Evolutionary conservation across 2,329 filamentous ascomycete species (phyloP), one percentile per base, ranked within the genome.

Genomic region (Scedosporium minutisporum): DNA sequence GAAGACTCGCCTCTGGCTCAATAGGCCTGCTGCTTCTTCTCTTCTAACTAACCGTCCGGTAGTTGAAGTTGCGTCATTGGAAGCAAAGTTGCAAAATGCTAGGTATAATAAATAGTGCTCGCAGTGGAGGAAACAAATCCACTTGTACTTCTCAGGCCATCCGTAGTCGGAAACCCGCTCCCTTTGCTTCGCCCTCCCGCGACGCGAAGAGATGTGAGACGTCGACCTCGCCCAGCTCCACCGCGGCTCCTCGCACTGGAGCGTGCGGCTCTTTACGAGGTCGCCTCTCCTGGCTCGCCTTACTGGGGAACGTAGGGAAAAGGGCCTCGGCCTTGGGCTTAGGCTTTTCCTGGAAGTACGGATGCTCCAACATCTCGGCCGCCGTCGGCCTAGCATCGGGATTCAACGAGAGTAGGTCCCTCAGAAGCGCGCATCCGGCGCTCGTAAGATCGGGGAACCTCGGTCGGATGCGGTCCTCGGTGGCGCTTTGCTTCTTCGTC

Each of bases 241-340:
- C 78, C 63, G 83, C 84, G 60, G 89, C 86, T 0, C 92, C 93
- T 38, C 93, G 80, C 46, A 83, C 84, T 0, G 95, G 95, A 6
- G 95, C 95, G 73, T 92, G 87, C 1, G 95, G 95, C 64, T 87
- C 85, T n/a, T 48, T 27, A 64, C 84, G 80, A 44, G 84, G 80
- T 66, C 90, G 80, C 70, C 87, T 88, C 79, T 99, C 95, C 78
- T 95, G 89, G 1, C 92, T 91, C 0, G 95, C 95, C 74, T 96
- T 97, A 69, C 90, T 95, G 0, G 95, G 95, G 72, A 97, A 99
- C 0, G 95, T 97, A 2, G 95, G 95, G 71, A 99, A 97, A 87
- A 99, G 88, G 69, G 88, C 89, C 71, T 91, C 89, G 6, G 88
- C 87, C 76, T 97, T 97, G 1, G 93, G 91, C 65, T 89, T 89